Evolutionary conservation across 805 yeast genomes (phyloP), one percentile per base, ranked within the genome.

Genomic region (Wickerhamiella kurtzmanii): DNA sequence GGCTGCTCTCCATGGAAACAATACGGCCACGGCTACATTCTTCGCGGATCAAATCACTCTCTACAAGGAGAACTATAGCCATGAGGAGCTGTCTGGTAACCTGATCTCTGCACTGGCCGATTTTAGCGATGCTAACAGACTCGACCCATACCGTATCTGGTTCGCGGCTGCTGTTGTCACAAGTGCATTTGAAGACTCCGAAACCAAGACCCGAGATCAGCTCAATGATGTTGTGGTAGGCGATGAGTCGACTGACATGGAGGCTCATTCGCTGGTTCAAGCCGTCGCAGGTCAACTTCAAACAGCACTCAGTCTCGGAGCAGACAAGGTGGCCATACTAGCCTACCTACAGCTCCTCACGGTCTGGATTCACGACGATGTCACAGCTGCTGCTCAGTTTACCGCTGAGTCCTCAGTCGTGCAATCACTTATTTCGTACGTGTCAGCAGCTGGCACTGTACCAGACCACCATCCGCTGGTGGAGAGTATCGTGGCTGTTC

Each of bases 131-230:
- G 81, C 77, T 18, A 61, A 72, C 43, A 75, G 79, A 46, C 64
- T 88, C 32, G 89, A 92, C 54, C 96, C 99, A 0, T 92, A 87
- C 60, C 77, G 79, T 56, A 64, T 77, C 1, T 92, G 95, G 92
- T 88, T 89, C 64, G 77, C 95, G 0, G 68, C 82, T 2, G 73
- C 78, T 3, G 66, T 85, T 3, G 60, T 89, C 19, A 68, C 82
- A 39, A 75, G 74, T 46, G 60, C 87, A 2, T 73, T 87, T 50
- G 75, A 74, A 46, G 62, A 56, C 19, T 44, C 57, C 6, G 55
- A 53, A n/a, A 41, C 47, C 2, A 55, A 53, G 22, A 44, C 53
- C 21, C 54, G 57, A 28, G 61, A 60, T 28, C 50, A 48, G 37
- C 48, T 56, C 6, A 62, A 75, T 41, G 57, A 60, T 0, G 67